phyloP scores from a whole-genome alignment of 495 filamentous ascomycete genomes.

The Podospora bellae-mahoneyi region DNA sequence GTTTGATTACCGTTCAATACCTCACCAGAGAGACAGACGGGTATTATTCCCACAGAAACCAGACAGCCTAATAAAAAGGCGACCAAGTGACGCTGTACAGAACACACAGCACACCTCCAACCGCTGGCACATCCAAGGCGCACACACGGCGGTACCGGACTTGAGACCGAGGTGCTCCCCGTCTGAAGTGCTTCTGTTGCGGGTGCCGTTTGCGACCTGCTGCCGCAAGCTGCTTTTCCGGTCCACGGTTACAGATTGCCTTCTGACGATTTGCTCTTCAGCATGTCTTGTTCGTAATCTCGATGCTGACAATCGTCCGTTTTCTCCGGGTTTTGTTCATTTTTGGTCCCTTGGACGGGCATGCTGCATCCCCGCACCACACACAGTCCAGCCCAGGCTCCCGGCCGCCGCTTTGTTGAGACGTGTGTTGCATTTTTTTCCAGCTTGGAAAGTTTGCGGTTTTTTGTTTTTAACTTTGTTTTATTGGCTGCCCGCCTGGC shows the following conservation, averaged over 20 bases:
- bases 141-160: constrained; percentile 6
- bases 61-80: neutral
- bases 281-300: neutral
- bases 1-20: neutral
- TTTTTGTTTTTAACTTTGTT: neutral
- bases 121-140: neutral
- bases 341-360: neutral
- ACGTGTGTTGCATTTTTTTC: neutral
- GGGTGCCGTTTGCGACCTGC: neutral
- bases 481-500: neutral
- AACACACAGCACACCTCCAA: neutral
- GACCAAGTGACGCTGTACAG: neutral
- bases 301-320: neutral
- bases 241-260: too few species aligned
- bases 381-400: neutral
- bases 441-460: neutral
- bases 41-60: neutral
- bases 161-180: neutral
- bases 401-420: neutral
- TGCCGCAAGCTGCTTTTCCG: neutral
- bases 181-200: neutral
- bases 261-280: neutral
- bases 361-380: neutral
- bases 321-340: neutral
- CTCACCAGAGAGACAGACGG: too few species aligned